These are phyloP conservation scores for Neocucurbitaria cava DNA, from an alignment of 2,329 filamentous ascomycete genomes.

Conservation along the genomic window DNA sequence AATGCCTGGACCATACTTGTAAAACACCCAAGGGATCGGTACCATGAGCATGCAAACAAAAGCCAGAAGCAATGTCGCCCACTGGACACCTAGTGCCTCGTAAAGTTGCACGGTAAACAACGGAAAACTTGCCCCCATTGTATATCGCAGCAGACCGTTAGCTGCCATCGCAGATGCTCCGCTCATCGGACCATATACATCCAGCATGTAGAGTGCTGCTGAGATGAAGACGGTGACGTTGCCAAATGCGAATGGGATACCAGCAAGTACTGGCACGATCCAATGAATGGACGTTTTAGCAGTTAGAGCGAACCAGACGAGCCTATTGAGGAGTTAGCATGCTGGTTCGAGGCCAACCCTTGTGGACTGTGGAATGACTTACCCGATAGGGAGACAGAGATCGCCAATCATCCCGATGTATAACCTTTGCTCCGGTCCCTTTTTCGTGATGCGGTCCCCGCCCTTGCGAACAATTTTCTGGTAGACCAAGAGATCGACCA, in stretches of 20 bases:
- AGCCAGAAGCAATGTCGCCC: no score
- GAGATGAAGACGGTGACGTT: conserved; percentile 55
- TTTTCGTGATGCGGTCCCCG: not conserved
- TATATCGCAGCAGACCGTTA: no score
- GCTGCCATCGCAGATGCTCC: conserved; percentile 69
- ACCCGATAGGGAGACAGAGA: conserved; percentile 6
- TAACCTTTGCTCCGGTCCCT: conserved; percentile 8
- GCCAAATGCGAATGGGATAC: conserved; percentile 46
- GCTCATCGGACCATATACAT: conserved; percentile 69
- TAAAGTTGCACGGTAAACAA: no score
- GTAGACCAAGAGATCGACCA: conserved; percentile 41
- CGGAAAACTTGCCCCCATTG: no score
- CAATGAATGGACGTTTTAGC: conserved; percentile 37
- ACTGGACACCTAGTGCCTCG: no score
- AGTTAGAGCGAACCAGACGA: conserved; percentile 17
- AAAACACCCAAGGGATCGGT: no score
- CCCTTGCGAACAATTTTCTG: conserved; percentile 13
- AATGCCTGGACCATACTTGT: no score
- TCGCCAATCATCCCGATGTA: conserved; percentile 8
- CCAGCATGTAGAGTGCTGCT: conserved; percentile 37
- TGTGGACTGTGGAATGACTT: not conserved
- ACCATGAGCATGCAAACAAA: no score
- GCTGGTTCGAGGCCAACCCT: no score
- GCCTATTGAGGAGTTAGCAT: not conserved
- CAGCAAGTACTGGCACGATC: conserved; percentile 46